phyloP scores from a whole-genome alignment of 331 rosid species.

The Acacia pycnantha region DNA sequence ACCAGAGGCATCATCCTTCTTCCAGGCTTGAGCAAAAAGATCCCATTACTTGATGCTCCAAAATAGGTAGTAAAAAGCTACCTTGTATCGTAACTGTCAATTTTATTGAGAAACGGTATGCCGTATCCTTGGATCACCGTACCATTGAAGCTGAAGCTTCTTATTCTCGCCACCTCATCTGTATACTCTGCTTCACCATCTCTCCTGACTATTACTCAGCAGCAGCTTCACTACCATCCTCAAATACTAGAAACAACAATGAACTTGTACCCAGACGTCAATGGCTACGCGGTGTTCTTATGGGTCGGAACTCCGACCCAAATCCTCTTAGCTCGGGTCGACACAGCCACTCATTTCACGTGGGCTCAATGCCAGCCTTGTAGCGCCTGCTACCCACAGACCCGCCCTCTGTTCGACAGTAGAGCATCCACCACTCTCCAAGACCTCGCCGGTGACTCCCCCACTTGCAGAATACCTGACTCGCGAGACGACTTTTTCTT shows the following conservation, averaged over 20 bases:
- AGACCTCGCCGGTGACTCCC: conserved; percentile 28
- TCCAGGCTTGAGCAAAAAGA: no score
- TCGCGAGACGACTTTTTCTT: conserved; percentile 14
- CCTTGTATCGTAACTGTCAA: not conserved
- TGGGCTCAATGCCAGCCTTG: conserved; percentile 45
- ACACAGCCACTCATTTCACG: conserved; percentile 33
- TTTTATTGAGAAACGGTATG: not conserved
- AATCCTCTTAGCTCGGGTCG: conserved; percentile 24
- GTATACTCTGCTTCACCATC: not conserved
- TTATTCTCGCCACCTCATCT: not conserved
- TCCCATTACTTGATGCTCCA: no score
- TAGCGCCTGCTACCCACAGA: conserved; percentile 37
- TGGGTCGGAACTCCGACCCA: conserved; percentile 42
- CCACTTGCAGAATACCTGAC: conserved; percentile 32
- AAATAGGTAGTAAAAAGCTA: not conserved
- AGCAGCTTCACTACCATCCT: not conserved
- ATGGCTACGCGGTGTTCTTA: conserved; percentile 33
- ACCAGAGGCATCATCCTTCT: not conserved
- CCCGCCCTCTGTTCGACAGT: conserved; percentile 27
- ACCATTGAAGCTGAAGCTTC: conserved; percentile 12
- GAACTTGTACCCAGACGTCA: conserved; percentile 24
- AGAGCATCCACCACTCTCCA: conserved; percentile 24
- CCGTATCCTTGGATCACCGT: not conserved
- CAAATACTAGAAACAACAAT: not conserved
- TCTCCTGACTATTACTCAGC: conserved; percentile 29